Percentiles rank a stretch among this genome's conserved stretches.
Conservation (phyloP, 164 flowering plant species). For the Aristolochia californica region DNA sequence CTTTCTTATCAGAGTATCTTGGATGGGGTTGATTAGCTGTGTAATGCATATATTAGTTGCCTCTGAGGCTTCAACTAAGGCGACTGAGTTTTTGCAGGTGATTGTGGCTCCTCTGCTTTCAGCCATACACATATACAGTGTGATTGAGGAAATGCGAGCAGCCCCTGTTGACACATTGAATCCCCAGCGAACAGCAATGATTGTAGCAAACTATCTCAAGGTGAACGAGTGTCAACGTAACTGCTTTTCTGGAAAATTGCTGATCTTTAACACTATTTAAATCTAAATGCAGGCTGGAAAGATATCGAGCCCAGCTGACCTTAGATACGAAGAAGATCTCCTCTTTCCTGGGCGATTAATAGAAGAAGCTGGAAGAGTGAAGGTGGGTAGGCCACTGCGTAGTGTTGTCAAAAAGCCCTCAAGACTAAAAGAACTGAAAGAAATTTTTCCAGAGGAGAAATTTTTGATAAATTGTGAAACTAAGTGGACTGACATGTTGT, state of each 20-base stretch:
- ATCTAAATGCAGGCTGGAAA: constrained; percentile 44
- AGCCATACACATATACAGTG: constrained; percentile 59
- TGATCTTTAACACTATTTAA: background rate
- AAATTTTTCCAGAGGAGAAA: constrained; percentile 60
- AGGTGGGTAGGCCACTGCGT: constrained; percentile 56
- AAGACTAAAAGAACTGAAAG: constrained; percentile 37
- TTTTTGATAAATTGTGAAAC: constrained; percentile 40
- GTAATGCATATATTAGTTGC: no score
- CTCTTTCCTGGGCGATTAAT: constrained; percentile 65
- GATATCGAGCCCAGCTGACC: constrained; percentile 75
- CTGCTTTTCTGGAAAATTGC: background rate
- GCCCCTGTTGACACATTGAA: constrained; percentile 86
- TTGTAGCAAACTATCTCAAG: constrained; percentile 76
- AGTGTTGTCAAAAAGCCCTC: constrained; percentile 51
- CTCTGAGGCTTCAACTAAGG: no score
- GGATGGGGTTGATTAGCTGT: no score
- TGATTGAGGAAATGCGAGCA: constrained; percentile 82
- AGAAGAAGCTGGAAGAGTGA: constrained; percentile 79
- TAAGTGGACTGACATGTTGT: constrained; percentile 59
- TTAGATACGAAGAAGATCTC: constrained; percentile 81
- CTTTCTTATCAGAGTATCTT: no score
- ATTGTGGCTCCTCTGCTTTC: constrained; percentile 73
- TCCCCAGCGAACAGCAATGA: constrained; percentile 88
- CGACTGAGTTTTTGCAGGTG: constrained; percentile 41
- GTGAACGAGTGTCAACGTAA: constrained; percentile 21